Base-by-base conservation (phyloP, 2,329 filamentous ascomycete genomes). In the Epichloe festucae region DNA sequence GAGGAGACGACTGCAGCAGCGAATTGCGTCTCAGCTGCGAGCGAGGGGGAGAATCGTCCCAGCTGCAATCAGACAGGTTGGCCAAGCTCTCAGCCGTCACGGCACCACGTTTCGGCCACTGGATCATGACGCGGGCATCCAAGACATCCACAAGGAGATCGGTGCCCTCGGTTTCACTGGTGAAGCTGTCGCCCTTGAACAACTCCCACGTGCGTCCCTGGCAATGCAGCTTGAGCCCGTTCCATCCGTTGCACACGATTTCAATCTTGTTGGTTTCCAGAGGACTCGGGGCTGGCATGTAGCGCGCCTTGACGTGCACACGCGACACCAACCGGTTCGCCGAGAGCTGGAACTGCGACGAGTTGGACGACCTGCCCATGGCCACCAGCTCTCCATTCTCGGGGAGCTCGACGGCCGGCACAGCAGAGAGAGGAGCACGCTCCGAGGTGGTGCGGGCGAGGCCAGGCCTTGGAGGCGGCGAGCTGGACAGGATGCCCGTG, bases 121-220 rank as follows among this genome's bases (percentile, higher is more conserved):
- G 81, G 55, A 98, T 73, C 66, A 95, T 76, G 44, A 97, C 89
- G 56, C 93, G 86, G 50, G 89, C 84, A 64, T 95, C 90, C 62
- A 95, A 89, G 42, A 97, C 89, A 66, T 97, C 90, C 56, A 98
- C 73, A 82, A 98, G 94, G 66, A 98, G 89, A 62, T 95, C 89
- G 17, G 83, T 83, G 58, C 84, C 81, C 63, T 90, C 87, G 34
- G 89, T 90, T 69, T 95, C 88, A 53, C 89, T 95, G 46, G 84
- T 85, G 68, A 96, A 97, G 48, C 81, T 86, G 65, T 95, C 89
- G 17, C 87, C 89, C 71, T 95, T 96, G 57, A 75, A 77, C 61
- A 98, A 70, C 58, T 95, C 88, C 74, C 87, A 91, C 3, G 88
- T 85, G 58, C 84, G 82, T 52, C 89, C 89, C 68, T 91, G 85